phyloP scores from a whole-genome alignment of 2,329 filamentous ascomycete species.

The Botrytis sinoallii region DNA sequence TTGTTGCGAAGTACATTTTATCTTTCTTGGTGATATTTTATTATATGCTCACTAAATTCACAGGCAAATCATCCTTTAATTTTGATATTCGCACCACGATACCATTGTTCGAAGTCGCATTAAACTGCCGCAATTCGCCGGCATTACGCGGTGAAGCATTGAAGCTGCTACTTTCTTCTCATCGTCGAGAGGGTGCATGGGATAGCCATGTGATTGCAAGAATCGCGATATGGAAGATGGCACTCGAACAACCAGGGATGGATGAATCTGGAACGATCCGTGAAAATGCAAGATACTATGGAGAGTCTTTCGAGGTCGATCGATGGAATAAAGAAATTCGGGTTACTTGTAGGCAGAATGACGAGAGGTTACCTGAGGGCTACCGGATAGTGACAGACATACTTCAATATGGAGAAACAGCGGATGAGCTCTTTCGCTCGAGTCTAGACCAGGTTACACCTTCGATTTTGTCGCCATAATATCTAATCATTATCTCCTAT shows the following conservation, averaged over 20 bases:
- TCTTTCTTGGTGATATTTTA: background rate
- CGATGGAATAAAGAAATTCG: conserved; percentile 18
- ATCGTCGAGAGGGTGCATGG: conserved; percentile 65
- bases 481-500: background rate
- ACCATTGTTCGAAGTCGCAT: conserved; percentile 61
- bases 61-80: conserved; percentile 19
- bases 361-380: background rate
- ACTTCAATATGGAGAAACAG: conserved; percentile 7
- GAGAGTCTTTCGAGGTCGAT: conserved; percentile 25
- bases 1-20: background rate
- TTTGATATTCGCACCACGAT: conserved; percentile 50
- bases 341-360: conserved; percentile 25
- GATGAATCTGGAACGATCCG: conserved; percentile 25
- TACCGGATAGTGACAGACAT: background rate
- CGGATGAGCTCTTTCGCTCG: background rate
- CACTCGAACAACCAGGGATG: conserved; percentile 29
- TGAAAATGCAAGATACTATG: conserved; percentile 25
- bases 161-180: conserved; percentile 55
- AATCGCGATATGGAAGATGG: conserved; percentile 31
- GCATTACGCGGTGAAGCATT: conserved; percentile 57
- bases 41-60: background rate
- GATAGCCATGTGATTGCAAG: conserved; percentile 41
- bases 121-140: conserved; percentile 56
- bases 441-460: background rate
- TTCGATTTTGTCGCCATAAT: background rate